These are phyloP conservation scores for Apiospora sp. DNA, from an alignment of 2,329 filamentous ascomycete species.

Conservation along the genomic window DNA sequence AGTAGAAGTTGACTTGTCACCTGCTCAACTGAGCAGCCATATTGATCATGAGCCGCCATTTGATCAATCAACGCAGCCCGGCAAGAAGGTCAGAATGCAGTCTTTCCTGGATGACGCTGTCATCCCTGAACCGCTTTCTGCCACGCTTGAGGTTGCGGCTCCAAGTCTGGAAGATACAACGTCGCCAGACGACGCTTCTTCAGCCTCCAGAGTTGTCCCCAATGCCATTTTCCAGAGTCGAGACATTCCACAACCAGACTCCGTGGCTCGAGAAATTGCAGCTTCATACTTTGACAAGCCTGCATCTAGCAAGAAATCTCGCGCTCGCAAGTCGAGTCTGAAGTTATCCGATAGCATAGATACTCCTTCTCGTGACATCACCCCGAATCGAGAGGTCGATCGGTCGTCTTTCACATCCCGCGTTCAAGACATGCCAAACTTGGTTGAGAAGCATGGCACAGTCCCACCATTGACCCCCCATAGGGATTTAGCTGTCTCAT, in stretches of 20 bases:
- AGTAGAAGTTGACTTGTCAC: slow-evolving; percentile 39
- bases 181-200: neutral
- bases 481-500: slow-evolving; percentile 28
- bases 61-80: slow-evolving; percentile 43
- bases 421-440: neutral
- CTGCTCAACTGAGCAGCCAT: slow-evolving; percentile 44
- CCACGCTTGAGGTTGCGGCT: slow-evolving; percentile 36
- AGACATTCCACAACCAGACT: slow-evolving; percentile 25
- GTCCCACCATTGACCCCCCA: slow-evolving; percentile 2
- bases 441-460: neutral
- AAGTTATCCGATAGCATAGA: neutral
- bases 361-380: neutral
- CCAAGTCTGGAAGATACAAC: slow-evolving; percentile 31
- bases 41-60: slow-evolving; percentile 48
- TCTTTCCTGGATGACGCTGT: slow-evolving; percentile 36
- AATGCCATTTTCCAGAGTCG: slow-evolving; percentile 13
- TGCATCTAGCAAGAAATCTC: slow-evolving; percentile 1
- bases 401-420: neutral
- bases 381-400: too few relatives aligned
- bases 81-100: slow-evolving; percentile 46
- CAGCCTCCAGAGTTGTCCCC: slow-evolving; percentile 2
- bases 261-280: slow-evolving; percentile 33
- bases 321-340: neutral
- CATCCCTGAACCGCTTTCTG: slow-evolving; percentile 38
- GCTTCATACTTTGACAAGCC: slow-evolving; percentile 32